Conservation (phyloP, 2,329 filamentous ascomycete genomes). For the Colletotrichum shisoi region DNA sequence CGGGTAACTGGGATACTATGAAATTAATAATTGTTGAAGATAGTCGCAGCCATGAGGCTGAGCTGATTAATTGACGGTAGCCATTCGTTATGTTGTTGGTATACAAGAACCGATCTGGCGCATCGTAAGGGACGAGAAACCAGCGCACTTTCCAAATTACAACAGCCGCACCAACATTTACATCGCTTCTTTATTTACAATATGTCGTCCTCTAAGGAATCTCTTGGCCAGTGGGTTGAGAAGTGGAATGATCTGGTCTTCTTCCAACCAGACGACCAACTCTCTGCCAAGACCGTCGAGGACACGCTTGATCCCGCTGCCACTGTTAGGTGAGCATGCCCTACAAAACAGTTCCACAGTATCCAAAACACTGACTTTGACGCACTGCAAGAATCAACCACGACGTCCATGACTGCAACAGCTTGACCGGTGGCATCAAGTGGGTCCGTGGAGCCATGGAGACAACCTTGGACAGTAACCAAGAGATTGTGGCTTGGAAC, state of each 20-base stretch:
- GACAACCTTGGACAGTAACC: neutral
- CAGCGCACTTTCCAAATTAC: neutral
- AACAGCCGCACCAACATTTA: neutral
- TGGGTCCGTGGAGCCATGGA: neutral
- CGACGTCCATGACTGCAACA: neutral
- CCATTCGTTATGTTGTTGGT: too few relatives aligned
- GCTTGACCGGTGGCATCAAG: neutral
- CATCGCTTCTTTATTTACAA: neutral
- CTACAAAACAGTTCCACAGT: neutral
- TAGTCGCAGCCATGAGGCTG: neutral
- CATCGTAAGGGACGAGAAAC: neutral
- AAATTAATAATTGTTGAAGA: neutral
- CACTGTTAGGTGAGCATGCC: neutral
- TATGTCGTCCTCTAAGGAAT: neutral
- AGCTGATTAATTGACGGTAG: neutral
- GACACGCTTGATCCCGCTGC: neutral
- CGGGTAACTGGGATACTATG: neutral
- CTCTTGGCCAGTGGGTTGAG: neutral
- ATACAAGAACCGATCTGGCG: neutral
- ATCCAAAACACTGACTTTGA: neutral
- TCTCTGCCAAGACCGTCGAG: neutral
- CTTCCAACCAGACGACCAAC: neutral
- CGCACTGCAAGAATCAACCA: neutral
- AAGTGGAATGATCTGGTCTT: neutral
- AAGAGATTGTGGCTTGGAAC: neutral